Conservation (phyloP, 2,329 filamentous ascomycete species). For the Cytospora leucostoma region DNA sequence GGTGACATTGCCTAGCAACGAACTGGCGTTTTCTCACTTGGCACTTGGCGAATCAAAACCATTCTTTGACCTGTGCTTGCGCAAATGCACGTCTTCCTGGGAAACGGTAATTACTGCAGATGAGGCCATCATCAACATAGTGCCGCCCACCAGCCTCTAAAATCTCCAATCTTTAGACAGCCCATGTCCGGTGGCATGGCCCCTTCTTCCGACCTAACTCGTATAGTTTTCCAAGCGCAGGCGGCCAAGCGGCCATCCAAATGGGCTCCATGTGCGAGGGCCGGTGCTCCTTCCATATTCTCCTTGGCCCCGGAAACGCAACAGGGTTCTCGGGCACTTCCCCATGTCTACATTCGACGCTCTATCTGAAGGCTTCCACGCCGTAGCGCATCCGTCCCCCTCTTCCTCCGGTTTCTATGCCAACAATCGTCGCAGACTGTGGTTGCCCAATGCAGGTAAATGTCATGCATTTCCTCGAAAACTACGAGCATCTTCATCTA, state of each 20-base stretch:
- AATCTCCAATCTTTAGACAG: slow-evolving; percentile 3
- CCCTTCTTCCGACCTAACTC: slow-evolving; percentile 13
- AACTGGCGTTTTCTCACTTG: slow-evolving; percentile 5
- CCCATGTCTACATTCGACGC: slow-evolving; percentile 15
- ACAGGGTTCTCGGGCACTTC: slow-evolving; percentile 2
- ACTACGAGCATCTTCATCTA: slow-evolving; percentile 6
- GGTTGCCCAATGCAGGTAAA: slow-evolving; percentile 3
- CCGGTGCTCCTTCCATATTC: slow-evolving; percentile 1
- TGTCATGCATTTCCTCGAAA: neutral
- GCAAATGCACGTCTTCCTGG: slow-evolving; percentile 11
- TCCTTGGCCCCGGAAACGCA: slow-evolving; percentile 7
- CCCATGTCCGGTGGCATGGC: slow-evolving; percentile 18
- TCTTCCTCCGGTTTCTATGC: slow-evolving; percentile 11
- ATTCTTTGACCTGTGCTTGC: slow-evolving; percentile 9
- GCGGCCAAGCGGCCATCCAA: neutral
- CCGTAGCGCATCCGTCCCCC: neutral
- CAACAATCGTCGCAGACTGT: slow-evolving; percentile 13
- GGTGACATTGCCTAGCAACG: slow-evolving; percentile 4
- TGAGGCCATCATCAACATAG: slow-evolving; percentile 21
- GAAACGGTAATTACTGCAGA: slow-evolving; percentile 11
- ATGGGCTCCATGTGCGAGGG: neutral
- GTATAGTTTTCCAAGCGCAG: neutral
- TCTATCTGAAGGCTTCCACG: slow-evolving; percentile 20
- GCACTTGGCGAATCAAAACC: slow-evolving; percentile 4
- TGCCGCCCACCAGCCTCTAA: slow-evolving; percentile 7